Base-by-base conservation (phyloP, 306 rosid genomes). In the Vicia sativa region DNA sequence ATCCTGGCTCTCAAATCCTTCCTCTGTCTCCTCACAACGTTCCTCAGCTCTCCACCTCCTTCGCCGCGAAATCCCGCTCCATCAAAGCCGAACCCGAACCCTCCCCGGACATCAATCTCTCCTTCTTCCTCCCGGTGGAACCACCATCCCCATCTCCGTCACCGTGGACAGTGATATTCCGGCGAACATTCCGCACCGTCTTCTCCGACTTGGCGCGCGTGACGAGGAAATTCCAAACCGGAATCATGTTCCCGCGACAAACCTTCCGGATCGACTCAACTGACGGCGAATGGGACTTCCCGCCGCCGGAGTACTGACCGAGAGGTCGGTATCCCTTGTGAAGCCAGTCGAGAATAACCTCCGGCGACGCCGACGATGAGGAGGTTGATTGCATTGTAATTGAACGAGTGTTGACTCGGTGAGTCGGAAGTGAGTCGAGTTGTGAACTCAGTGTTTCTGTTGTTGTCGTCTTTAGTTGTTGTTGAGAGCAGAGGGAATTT, bases 1-100 rank as follows among this genome's bases (percentile, higher is more conserved):
- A 93, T 93, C 79, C 85, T 90, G 45, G 96, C 95, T 75, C 80
- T 85, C 88, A 93, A 82, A 79, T 93, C 99, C 85, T 88, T 93
- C 84, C 91, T 80, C 75, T 88, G 99, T 69, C 99, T 85, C 87
- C 92, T 88, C 59, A 93, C 87, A 39, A 82, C 69, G 77, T 81
- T 93, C 86, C 97, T 90, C 89, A 93, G 46, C 85, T 83, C 80
- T 90, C 99, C 70, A 88, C 95, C 80, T 93, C 99, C 86, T 87
- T 93, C 48, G 82, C 91, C 29, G 87, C 95, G 75, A 67, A 57
- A 50, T 88, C 97, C 63, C 97, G 63, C 86, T 93, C 99, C 62
- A 75, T 87, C 77, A 90, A 14, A 15, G 95, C 97, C 19, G 74
- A 80, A 15, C 79, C 76, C 4, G 87, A 74, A 59, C 79, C 82